These are phyloP conservation scores for Hyphodiscus sp. DNA, from an alignment of 2,329 filamentous ascomycete genomes.

Conservation along the genomic window DNA sequence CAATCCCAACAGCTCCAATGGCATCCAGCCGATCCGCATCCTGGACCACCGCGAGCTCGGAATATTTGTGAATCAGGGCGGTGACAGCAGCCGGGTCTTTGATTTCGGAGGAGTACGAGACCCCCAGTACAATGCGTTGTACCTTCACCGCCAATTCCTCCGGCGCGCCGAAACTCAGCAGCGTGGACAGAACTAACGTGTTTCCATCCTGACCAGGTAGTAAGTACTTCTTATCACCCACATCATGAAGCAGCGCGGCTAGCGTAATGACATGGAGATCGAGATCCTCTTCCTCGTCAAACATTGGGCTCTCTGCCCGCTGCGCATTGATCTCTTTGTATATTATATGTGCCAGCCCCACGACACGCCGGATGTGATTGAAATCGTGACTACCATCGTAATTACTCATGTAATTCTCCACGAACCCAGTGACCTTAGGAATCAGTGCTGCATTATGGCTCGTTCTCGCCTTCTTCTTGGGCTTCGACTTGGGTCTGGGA, in stretches of 20 bases:
- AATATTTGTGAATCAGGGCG: slow-evolving; percentile 53
- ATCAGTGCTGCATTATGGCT: slow-evolving; percentile 31
- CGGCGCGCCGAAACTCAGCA: slow-evolving; percentile 53
- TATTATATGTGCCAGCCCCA: slow-evolving; percentile 54
- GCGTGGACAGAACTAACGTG: slow-evolving; percentile 49
- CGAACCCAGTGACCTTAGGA: slow-evolving; percentile 52
- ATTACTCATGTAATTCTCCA: slow-evolving; percentile 64
- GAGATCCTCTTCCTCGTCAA: slow-evolving; percentile 38
- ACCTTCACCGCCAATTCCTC: slow-evolving; percentile 58
- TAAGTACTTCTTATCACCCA: slow-evolving; percentile 57
- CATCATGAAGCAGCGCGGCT: slow-evolving; percentile 76
- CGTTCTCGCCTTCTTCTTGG: slow-evolving; percentile 16
- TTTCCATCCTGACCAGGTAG: slow-evolving; percentile 48
- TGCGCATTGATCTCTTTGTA: slow-evolving; percentile 24
- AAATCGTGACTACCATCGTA: slow-evolving; percentile 89
- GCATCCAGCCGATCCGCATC: slow-evolving; percentile 94
- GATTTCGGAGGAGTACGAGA: slow-evolving; percentile 74
- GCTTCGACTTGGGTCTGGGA: slow-evolving; percentile 4
- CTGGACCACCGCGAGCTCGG: slow-evolving; percentile 81
- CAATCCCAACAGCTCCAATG: slow-evolving; percentile 81
- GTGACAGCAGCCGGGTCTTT: slow-evolving; percentile 55
- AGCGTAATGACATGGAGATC: slow-evolving; percentile 50
- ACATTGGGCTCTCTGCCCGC: slow-evolving; percentile 8
- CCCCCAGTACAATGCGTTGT: slow-evolving; percentile 67
- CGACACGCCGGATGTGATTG: slow-evolving; percentile 73